phyloP scores from a whole-genome alignment of 352 stramenopile species.

The Phytophthora agathidicida region DNA sequence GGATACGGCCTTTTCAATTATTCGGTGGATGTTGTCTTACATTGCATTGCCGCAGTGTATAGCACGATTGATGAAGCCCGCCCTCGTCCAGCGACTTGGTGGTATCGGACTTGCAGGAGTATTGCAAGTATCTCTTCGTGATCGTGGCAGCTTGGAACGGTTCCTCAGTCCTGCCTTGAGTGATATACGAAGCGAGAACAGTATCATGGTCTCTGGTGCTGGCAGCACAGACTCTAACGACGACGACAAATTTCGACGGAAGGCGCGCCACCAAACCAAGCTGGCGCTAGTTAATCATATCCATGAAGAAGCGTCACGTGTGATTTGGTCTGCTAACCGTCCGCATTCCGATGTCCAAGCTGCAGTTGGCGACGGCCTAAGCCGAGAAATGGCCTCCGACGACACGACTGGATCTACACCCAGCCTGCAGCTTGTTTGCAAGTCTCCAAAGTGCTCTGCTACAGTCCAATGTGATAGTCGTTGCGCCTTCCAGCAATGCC shows the following conservation, averaged over 20 bases:
- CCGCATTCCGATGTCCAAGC: slow-evolving; percentile 9
- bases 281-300: slow-evolving; percentile 52
- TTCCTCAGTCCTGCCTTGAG: slow-evolving; percentile 35
- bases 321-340: slow-evolving; percentile 68
- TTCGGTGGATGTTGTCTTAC: slow-evolving; percentile 24
- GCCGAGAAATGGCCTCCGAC: not conserved
- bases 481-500: slow-evolving; percentile 58
- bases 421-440: slow-evolving; percentile 31
- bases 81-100: slow-evolving; percentile 1
- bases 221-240: slow-evolving; percentile 33
- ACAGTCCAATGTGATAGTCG: slow-evolving; percentile 42
- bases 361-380: slow-evolving; percentile 15
- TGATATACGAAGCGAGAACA: not conserved
- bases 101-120: slow-evolving; percentile 3
- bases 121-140: slow-evolving; percentile 28
- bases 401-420: not conserved
- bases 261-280: slow-evolving; percentile 67
- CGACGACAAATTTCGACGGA: slow-evolving; percentile 64
- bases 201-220: not conserved
- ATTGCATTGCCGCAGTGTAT: slow-evolving; percentile 16
- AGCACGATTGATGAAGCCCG: not conserved
- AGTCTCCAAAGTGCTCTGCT: slow-evolving; percentile 40
- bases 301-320: slow-evolving; percentile 38
- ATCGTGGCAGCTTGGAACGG: slow-evolving; percentile 34
- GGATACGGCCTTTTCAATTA: slow-evolving; percentile 3